A percentile compares a stretch with the other conserved stretches of the same genome.
These are phyloP conservation scores for Citrus trifoliata DNA, from an alignment of 345 rosid species.

Conservation along the genomic window DNA sequence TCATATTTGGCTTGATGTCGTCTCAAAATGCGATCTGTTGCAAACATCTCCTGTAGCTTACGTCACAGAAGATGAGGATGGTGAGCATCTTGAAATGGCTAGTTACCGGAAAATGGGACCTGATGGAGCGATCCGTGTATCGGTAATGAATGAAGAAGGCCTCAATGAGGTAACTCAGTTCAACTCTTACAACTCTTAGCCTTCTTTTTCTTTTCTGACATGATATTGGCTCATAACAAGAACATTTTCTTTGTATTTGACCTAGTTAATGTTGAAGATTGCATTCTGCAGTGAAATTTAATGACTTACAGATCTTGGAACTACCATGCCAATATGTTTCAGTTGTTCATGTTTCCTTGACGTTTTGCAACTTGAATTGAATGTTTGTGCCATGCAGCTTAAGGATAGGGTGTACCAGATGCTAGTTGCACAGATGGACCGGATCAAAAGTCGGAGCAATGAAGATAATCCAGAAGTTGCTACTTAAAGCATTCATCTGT, in stretches of 20 bases:
- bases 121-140: slow-evolving; percentile 61
- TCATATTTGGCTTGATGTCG: slow-evolving; percentile 83
- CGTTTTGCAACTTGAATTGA: slow-evolving; percentile 1
- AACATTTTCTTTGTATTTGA: background rate
- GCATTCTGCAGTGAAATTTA: background rate
- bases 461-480: slow-evolving; percentile 8
- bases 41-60: slow-evolving; percentile 52
- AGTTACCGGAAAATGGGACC: slow-evolving; percentile 71
- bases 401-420: slow-evolving; percentile 51
- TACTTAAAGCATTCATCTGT: background rate
- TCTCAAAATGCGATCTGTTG: slow-evolving; percentile 84
- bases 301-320: too few species aligned
- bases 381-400: slow-evolving; percentile 43
- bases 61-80: slow-evolving; percentile 49
- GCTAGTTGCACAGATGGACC: slow-evolving; percentile 54
- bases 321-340: background rate
- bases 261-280: background rate
- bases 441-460: slow-evolving; percentile 31
- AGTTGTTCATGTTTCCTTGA: background rate
- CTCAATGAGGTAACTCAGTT: slow-evolving; percentile 49
- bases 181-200: background rate
- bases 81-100: slow-evolving; percentile 45
- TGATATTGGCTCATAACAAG: background rate
- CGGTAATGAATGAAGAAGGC: slow-evolving; percentile 65
- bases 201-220: background rate